Evolutionary conservation across 2,329 filamentous ascomycete species (phyloP), one percentile per base, ranked within the genome.

Genomic region (Cercospora beticola): DNA sequence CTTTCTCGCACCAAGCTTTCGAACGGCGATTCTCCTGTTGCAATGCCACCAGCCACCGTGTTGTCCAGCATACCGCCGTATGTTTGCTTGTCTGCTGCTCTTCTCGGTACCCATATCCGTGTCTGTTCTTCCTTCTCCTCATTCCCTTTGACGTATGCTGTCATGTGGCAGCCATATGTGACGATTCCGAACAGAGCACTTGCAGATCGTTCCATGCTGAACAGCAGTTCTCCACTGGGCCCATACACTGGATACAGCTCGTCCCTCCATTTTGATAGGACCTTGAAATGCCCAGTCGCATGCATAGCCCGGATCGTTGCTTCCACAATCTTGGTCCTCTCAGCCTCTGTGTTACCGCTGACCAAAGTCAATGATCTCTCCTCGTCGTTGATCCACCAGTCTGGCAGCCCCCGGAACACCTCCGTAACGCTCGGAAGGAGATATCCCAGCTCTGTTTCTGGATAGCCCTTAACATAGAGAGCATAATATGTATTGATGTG

Each of bases 61-160:
- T 98, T 99, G 80, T 99, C 95, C 72, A 99, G 84, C 84, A 97
- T 94, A n/a, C 91, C 87, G 0, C 91, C 90, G 77, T 94, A 99
- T 0, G 93, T 97, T 73, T 92, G 88, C 83, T 98, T 99, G 68
- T 84, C 87, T 62, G 83, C 84, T 12, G 93, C 87, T 9, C 95
- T 86, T 57, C 89, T 86, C 3, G 95, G 92, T 1, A 97, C 87
- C 94, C 95, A 98, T 49, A 99, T 84, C 76, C 88, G 90, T 56
- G 97, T 81, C 18, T 89, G 90, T 54, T 76, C 81, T 2, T 80
- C 76, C 31, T 85, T 82, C 23, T 76, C 76, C 28, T 73, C 70
- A 12, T 74, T 81, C 76, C 43, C 79, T 73, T 71, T 71, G 60
- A 69, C 65, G 75, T 91, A 97, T 5, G 87, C 92, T 30, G 88